Conservation (phyloP, 2,329 filamentous ascomycete species). For the Arthrobotrys pseudoclavata region DNA sequence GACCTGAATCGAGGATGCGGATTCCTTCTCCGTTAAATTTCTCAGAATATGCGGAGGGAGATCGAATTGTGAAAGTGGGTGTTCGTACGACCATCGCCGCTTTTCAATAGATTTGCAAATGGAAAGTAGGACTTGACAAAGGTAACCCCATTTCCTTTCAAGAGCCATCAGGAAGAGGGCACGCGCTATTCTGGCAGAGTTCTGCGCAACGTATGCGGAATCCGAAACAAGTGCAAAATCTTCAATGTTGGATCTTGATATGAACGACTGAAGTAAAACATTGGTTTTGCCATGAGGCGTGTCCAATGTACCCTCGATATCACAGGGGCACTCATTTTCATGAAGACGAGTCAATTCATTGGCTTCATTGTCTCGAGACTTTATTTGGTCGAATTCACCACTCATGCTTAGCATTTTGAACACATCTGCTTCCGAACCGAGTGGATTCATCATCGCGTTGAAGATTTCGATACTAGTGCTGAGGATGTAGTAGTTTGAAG, state of each 20-base stretch:
- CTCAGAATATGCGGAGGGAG: constrained; percentile 84
- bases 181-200: constrained; percentile 92
- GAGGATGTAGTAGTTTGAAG: constrained; percentile 95
- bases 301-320: constrained; percentile 77
- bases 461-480: constrained; percentile 96
- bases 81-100: constrained; percentile 92
- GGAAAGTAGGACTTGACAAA: constrained; percentile 90
- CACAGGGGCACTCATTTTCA: constrained; percentile 79
- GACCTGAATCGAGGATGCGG: constrained; percentile 79
- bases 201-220: constrained; percentile 93
- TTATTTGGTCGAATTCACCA: constrained; percentile 97
- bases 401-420: constrained; percentile 98
- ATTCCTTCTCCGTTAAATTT: constrained; percentile 85
- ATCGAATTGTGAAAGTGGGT: constrained; percentile 95
- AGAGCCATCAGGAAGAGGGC: constrained; percentile 97
- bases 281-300: constrained; percentile 92
- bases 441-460: constrained; percentile 91
- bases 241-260: constrained; percentile 86
- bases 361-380: constrained; percentile 88
- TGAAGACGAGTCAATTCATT: constrained; percentile 84
- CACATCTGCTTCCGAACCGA: constrained; percentile 89
- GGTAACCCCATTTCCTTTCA: constrained; percentile 94
- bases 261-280: constrained; percentile 92
- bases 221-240: constrained; percentile 96
- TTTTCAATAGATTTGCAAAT: constrained; percentile 98